Conservation (phyloP, 2,329 filamentous ascomycete genomes). For the Arthrobotrys sinensis region DNA sequence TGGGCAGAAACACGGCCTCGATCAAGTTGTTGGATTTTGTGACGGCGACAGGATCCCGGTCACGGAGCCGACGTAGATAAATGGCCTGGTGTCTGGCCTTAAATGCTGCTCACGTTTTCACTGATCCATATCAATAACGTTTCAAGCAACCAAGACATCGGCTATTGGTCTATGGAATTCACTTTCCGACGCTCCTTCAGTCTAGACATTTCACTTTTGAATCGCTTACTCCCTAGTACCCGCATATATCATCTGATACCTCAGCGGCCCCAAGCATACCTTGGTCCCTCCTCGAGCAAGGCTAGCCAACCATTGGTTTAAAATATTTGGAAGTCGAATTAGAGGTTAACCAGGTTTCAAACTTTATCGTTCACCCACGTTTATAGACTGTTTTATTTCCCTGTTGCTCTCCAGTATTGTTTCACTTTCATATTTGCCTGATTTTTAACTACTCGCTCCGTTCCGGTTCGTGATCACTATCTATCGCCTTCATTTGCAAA, state of each 20-base stretch:
- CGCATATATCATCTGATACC: background rate
- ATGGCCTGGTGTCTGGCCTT: constrained; percentile 35
- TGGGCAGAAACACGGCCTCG: constrained; percentile 19
- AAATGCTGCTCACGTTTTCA: constrained; percentile 12
- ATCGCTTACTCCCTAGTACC: background rate
- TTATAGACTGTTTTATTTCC: background rate
- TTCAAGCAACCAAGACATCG: constrained; percentile 21
- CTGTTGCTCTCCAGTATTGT: background rate
- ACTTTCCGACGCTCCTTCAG: background rate
- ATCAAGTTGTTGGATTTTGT: constrained; percentile 47
- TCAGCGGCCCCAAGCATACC: background rate
- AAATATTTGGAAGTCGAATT: background rate
- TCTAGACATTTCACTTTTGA: constrained; percentile 2
- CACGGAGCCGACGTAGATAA: constrained; percentile 24
- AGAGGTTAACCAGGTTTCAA: background rate
- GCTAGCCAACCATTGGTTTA: background rate
- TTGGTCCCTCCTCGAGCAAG: background rate
- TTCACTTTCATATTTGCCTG: background rate
- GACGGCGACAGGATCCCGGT: constrained; percentile 44
- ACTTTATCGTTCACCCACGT: background rate
- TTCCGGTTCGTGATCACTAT: background rate
- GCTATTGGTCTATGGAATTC: background rate
- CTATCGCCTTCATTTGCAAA: background rate
- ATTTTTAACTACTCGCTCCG: no score
- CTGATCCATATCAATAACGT: constrained; percentile 10